Base-by-base conservation (phyloP, 768 basidiomycete genomes). In the Naganishia vaughanmartiniae region DNA sequence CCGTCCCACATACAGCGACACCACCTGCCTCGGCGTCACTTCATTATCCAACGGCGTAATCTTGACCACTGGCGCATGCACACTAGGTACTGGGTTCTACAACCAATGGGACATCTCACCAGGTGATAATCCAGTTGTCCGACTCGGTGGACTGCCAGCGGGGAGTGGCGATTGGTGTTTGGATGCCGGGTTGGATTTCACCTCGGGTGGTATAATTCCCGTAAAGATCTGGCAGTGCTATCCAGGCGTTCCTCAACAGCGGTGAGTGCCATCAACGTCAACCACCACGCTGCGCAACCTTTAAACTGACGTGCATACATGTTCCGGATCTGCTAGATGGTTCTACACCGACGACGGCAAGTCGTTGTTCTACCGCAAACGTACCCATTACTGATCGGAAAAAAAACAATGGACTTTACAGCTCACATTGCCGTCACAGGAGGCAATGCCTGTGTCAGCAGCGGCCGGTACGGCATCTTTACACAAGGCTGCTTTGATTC, bases 191-290 rank as follows among this genome's bases (percentile, higher is more conserved):
- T 30, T 63, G 42, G 60, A 63, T 17, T 63, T 42, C n/a, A 63
- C 36, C 1, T 42, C 36, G 5, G 60, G 60, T 4, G 4, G n/a
- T 19, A 63, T 63, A 24, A 26, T 63, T 15, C 17, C n/a, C 7
- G 9, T 63, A n/a, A 63, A 63, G 60, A 63, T 63, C 39, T 63
- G 60, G 60, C 36, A 42, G n/a, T 63, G 60, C n/a, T 63, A n/a
- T 26, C 60, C 60, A 4, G 60, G 60, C 11, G 21, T 63, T 14
- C 60, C 60, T 26, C 60, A 63, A 26, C 60, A 63, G 60, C 39
- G 60, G 60, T 63, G 26, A 24, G 60, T 26, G n/a, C 24, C 21
- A 15, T 42, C 14, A 9, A 15, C 42, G 17, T 42, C n/a, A n/a
- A n/a, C n/a, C n/a, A n/a, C n/a, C n/a, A n/a, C n/a, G n/a, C n/a